phyloP scores from a whole-genome alignment of 192 early-diverging fungal species.

The Podila epigama region DNA sequence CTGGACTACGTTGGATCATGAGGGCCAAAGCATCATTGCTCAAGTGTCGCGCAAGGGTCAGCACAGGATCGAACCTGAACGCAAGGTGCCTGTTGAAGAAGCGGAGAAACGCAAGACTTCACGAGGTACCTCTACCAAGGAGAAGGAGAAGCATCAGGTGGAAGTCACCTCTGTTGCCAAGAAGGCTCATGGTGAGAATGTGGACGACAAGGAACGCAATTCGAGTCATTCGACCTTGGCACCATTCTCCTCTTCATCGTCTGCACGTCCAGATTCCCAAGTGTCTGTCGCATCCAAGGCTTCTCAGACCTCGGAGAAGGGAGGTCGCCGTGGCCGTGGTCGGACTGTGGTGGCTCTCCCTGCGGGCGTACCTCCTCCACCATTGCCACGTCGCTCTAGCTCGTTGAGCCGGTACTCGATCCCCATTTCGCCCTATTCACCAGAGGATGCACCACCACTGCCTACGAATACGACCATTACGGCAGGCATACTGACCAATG shows the following conservation, averaged over 20 bases:
- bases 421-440: constrained; percentile 11
- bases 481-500: not conserved
- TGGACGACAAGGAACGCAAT: constrained; percentile 38
- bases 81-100: not conserved
- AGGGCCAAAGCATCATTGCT: constrained; percentile 41
- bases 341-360: constrained; percentile 12
- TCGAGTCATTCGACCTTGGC: constrained; percentile 35
- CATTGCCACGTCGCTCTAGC: constrained; percentile 36
- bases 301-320: constrained; percentile 43
- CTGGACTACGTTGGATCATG: constrained; percentile 48
- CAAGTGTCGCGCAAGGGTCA: constrained; percentile 44
- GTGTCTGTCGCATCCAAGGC: constrained; percentile 16
- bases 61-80: not conserved
- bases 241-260: constrained; percentile 40
- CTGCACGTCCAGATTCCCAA: constrained; percentile 36
- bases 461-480: constrained; percentile 7
- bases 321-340: constrained; percentile 31
- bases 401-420: constrained; percentile 38
- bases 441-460: constrained; percentile 17
- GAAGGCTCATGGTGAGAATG: not conserved
- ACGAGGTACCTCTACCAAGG: not conserved
- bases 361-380: constrained; percentile 11
- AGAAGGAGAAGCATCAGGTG: not conserved
- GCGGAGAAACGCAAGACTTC: no score
- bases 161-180: not conserved